phyloP scores from a whole-genome alignment of 495 filamentous ascomycete species.

The Trichoderma reesei region DNA sequence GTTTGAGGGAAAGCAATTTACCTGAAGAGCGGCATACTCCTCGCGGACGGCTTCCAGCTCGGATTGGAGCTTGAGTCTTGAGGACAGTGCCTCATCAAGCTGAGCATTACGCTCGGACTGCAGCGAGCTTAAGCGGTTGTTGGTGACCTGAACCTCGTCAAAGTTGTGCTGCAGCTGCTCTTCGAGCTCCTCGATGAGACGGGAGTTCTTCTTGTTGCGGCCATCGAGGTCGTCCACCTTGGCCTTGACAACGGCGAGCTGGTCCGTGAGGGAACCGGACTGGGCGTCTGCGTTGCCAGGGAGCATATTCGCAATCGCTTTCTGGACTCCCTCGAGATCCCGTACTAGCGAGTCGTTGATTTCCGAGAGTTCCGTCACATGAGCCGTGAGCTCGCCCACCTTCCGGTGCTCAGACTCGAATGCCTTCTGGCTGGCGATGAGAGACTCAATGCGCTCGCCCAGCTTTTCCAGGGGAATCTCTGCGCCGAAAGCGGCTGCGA shows the following conservation, averaged over 20 bases:
- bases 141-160: slow-evolving; percentile 79
- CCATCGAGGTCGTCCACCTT: slow-evolving; percentile 55
- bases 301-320: slow-evolving; percentile 35
- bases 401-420: slow-evolving; percentile 48
- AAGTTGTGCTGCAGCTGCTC: slow-evolving; percentile 93
- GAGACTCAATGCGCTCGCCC: slow-evolving; percentile 40
- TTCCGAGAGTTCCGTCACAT: slow-evolving; percentile 37
- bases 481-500: slow-evolving; percentile 42
- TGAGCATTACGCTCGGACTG: slow-evolving; percentile 57
- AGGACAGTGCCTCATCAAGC: slow-evolving; percentile 45
- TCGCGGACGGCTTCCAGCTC: slow-evolving; percentile 54
- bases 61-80: slow-evolving; percentile 37
- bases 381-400: slow-evolving; percentile 37
- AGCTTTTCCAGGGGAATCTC: slow-evolving; percentile 48
- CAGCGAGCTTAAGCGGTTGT: slow-evolving; percentile 63
- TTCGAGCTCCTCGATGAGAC: slow-evolving; percentile 89
- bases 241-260: slow-evolving; percentile 63
- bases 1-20: slow-evolving; percentile 27
- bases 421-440: slow-evolving; percentile 39
- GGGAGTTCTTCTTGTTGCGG: slow-evolving; percentile 71
- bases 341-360: slow-evolving; percentile 47
- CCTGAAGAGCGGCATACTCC: slow-evolving; percentile 56
- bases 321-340: slow-evolving; percentile 43
- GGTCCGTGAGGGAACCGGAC: slow-evolving; percentile 47
- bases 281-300: slow-evolving; percentile 14